These are phyloP conservation scores for Dioscorea zingiberensis DNA, from an alignment of 106 monocot species.

Conservation along the genomic window DNA sequence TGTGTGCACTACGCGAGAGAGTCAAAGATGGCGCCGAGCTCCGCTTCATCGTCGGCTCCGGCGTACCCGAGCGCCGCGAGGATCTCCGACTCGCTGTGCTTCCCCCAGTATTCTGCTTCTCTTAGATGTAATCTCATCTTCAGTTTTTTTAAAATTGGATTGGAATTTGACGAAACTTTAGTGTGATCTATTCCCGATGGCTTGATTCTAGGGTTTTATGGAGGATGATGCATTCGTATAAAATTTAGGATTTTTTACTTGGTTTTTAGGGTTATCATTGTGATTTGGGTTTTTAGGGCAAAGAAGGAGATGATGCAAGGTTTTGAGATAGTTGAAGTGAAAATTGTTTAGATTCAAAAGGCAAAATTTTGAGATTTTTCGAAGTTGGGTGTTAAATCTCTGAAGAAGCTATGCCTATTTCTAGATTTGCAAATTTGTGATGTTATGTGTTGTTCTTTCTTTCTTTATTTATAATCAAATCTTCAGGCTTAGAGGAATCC, in stretches of 20 bases:
- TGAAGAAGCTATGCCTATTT: background rate
- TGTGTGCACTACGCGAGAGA: too few relatives aligned
- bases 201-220: background rate
- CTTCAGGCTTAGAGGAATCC: constrained; percentile 60
- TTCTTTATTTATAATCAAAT: background rate
- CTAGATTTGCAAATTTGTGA: too few relatives aligned
- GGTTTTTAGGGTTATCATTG: too few relatives aligned
- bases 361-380: background rate
- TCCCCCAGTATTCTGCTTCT: constrained; percentile 81
- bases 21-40: background rate
- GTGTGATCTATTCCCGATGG: background rate
- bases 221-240: background rate
- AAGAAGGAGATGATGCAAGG: too few relatives aligned
- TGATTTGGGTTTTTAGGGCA: too few relatives aligned
- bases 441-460: background rate
- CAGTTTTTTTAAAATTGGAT: background rate
- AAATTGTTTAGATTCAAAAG: too few relatives aligned
- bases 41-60: constrained; percentile 5
- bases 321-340: too few relatives aligned
- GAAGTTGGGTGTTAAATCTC: background rate
- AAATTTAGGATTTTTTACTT: background rate
- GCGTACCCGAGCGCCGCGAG: constrained; percentile 66
- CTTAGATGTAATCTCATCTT: constrained; percentile 62
- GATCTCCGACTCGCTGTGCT: constrained; percentile 85
- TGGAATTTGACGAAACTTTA: too few relatives aligned